Conservation (phyloP, 2,329 filamentous ascomycete species). For the Escovopsis sp. region DNA sequence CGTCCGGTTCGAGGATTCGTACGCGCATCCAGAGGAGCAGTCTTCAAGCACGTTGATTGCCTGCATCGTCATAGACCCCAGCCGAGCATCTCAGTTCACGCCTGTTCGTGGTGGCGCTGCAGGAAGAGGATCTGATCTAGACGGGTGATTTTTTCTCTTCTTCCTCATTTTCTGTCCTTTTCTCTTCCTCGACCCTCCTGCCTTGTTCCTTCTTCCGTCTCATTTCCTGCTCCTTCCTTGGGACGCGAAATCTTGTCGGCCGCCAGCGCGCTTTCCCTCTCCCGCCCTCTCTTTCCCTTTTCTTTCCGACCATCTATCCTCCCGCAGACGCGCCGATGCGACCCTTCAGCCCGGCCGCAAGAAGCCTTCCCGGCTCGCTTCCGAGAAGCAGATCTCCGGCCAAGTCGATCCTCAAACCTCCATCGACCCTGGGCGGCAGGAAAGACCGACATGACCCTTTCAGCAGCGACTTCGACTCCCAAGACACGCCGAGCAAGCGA, state of each 20-base stretch:
- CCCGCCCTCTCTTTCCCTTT: not conserved
- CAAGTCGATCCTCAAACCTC: conserved; percentile 37
- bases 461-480: conserved; percentile 22
- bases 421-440: conserved; percentile 28
- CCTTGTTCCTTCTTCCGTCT: not conserved
- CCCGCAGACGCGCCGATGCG: conserved; percentile 10
- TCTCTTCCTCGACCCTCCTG: not conserved
- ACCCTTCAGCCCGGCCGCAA: conserved; percentile 20
- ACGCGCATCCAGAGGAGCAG: no score
- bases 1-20: no score
- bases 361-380: conserved; percentile 18
- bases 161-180: not conserved
- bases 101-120: not conserved
- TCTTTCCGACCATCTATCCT: not conserved
- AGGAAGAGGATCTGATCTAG: not conserved
- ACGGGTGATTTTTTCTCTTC: not conserved
- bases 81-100: not conserved
- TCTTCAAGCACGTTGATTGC: no score
- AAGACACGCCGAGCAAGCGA: conserved; percentile 34
- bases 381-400: conserved; percentile 25
- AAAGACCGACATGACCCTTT: conserved; percentile 28
- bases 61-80: not conserved
- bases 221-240: no score
- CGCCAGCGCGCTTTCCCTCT: not conserved
- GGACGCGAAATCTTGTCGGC: no score